These are phyloP conservation scores for Juncus inflexus DNA, from an alignment of 176 grass and related monocot genomes.

Conservation along the genomic window DNA sequence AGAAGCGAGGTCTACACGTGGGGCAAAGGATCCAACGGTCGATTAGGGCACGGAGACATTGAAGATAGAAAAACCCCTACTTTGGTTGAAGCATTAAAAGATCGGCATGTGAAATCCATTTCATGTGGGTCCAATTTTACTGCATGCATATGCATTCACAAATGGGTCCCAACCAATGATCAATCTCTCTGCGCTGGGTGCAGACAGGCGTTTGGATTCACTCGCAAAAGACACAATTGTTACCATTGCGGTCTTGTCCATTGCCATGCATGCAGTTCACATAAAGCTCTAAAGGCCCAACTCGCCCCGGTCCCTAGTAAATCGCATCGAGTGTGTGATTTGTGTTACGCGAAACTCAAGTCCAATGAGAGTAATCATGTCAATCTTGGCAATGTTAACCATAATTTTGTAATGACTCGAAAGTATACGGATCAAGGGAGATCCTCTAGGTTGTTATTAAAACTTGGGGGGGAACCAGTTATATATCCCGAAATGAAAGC, in stretches of 20 bases:
- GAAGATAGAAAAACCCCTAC: constrained; percentile 72
- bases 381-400: constrained; percentile 25
- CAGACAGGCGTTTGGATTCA: constrained; percentile 92
- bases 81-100: constrained; percentile 71
- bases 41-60: constrained; percentile 71
- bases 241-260: constrained; percentile 63
- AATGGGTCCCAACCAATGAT: constrained; percentile 86
- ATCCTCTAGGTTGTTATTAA: constrained; percentile 55
- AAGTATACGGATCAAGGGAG: constrained; percentile 69
- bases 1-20: constrained; percentile 91
- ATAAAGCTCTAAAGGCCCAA: constrained; percentile 80
- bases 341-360: constrained; percentile 85
- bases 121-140: constrained; percentile 97
- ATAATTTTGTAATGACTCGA: constrained; percentile 58
- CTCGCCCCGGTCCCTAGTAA: constrained; percentile 87
- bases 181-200: constrained; percentile 89
- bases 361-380: constrained; percentile 39
- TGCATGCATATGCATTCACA: constrained; percentile 97
- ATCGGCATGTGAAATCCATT: constrained; percentile 90
- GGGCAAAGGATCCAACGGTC: constrained; percentile 91
- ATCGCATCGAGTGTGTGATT: constrained; percentile 94
- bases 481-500: constrained; percentile 47
- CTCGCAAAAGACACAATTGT: constrained; percentile 90
- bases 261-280: constrained; percentile 93
- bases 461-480: constrained; percentile 39